Percentiles rank a stretch among this genome's conserved stretches.
These are phyloP conservation scores for Daldinia loculata DNA, from an alignment of 495 filamentous ascomycete species.

Conservation along the genomic window DNA sequence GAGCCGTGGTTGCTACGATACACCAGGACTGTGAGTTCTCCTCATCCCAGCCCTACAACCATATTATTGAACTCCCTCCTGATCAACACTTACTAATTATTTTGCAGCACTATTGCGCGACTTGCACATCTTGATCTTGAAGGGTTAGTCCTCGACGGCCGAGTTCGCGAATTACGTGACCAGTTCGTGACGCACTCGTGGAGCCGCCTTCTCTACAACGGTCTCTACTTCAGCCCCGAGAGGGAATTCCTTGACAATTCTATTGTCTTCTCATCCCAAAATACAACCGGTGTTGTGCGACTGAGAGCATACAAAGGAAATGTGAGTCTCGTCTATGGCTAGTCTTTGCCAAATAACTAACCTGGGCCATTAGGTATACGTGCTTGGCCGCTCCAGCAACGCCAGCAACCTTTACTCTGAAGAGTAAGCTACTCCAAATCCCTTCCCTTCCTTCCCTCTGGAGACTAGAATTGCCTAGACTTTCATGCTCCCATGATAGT, in stretches of 20 bases:
- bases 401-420: conserved; percentile 88
- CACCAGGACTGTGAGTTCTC: conserved; percentile 59
- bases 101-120: conserved; percentile 67
- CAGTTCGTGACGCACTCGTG: conserved; percentile 81
- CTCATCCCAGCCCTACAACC: background rate
- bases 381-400: conserved; percentile 77
- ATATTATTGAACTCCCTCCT: too few relatives aligned
- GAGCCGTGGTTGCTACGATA: conserved; percentile 91
- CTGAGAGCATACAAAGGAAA: conserved; percentile 71
- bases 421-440: conserved; percentile 42
- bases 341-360: conserved; percentile 60
- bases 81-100: background rate
- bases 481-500: too few relatives aligned
- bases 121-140: conserved; percentile 84
- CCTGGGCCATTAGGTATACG: conserved; percentile 71
- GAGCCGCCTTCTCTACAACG: conserved; percentile 81
- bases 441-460: too few relatives aligned
- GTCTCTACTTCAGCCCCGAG: conserved; percentile 71
- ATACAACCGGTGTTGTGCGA: conserved; percentile 64
- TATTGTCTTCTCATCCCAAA: conserved; percentile 73
- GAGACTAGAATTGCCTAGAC: too few relatives aligned
- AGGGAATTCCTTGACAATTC: conserved; percentile 70
- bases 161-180: conserved; percentile 86
- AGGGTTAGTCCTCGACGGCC: conserved; percentile 83
- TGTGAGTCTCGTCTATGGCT: background rate